Percentiles rank a stretch among this genome's conserved stretches.
These are phyloP conservation scores for Naganishia onofrii DNA, from an alignment of 768 basidiomycete genomes.

Conservation along the genomic window DNA sequence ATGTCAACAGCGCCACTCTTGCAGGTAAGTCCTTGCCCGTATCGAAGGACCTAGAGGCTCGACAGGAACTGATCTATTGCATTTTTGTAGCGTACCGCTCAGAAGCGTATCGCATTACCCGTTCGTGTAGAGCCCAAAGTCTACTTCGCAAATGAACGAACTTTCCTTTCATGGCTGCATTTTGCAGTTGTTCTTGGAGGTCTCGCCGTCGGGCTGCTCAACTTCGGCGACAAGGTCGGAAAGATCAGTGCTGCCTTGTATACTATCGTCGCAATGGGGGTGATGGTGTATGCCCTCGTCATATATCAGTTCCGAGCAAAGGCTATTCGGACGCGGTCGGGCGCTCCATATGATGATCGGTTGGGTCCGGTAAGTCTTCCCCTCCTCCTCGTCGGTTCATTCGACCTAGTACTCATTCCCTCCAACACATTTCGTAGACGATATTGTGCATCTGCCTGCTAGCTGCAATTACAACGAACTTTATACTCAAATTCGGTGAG, in stretches of 20 bases:
- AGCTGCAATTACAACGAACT: constrained; percentile 50
- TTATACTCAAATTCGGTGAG: constrained; percentile 49
- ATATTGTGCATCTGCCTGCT: constrained; percentile 47
- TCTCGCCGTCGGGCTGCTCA: constrained; percentile 88
- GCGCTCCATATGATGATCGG: constrained; percentile 94
- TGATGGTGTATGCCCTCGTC: constrained; percentile 93
- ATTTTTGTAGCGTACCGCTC: neutral
- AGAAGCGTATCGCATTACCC: constrained; percentile 87
- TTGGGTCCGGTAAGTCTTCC: constrained; percentile 76
- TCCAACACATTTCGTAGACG: constrained; percentile 26
- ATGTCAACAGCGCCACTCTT: constrained; percentile 24
- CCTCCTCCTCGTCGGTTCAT: too few relatives aligned
- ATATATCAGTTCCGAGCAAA: constrained; percentile 96
- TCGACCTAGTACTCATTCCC: too few relatives aligned
- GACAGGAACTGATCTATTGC: neutral
- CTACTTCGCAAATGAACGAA: constrained; percentile 55
- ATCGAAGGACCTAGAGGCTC: neutral
- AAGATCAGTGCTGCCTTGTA: constrained; percentile 96
- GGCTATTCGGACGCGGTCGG: constrained; percentile 83
- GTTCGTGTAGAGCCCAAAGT: constrained; percentile 64
- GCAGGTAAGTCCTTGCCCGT: neutral
- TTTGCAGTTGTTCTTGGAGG: constrained; percentile 97
- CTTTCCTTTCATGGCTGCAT: constrained; percentile 97
- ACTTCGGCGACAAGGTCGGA: constrained; percentile 96
- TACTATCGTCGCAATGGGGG: constrained; percentile 85